A percentile compares a stretch with the other conserved stretches of the same genome.
Evolutionary conservation across 1,139 yeast species (phyloP).

Genomic region (Saccharomycopsis phalli): DNA sequence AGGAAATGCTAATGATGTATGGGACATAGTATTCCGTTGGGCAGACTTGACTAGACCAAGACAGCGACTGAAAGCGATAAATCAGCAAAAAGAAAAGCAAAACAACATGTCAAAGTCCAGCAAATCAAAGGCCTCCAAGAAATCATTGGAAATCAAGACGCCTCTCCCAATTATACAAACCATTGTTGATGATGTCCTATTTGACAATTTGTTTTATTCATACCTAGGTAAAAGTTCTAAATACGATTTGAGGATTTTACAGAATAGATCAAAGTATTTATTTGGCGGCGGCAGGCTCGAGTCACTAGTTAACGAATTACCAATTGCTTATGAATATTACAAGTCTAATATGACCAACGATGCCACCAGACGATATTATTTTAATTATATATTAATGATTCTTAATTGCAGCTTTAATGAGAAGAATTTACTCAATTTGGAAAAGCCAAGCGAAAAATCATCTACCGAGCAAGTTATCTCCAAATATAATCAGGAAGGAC

Average conservation of each 20-base stretch:
- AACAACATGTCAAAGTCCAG: no score
- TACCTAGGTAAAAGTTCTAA: constrained; percentile 4
- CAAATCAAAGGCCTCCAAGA: no score
- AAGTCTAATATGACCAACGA: background rate
- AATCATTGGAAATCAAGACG: no score
- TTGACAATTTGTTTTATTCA: constrained; percentile 15
- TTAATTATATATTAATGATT: constrained; percentile 8
- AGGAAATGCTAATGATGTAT: background rate
- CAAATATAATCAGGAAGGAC: constrained; percentile 6
- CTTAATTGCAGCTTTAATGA: constrained; percentile 8
- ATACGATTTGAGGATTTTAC: background rate
- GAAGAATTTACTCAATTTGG: background rate
- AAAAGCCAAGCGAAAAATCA: no score
- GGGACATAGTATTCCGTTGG: constrained; percentile 16
- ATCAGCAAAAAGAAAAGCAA: no score
- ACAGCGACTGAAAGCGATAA: no score
- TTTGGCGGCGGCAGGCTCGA: constrained; percentile 5
- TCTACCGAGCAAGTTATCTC: no score
- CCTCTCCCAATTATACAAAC: no score
- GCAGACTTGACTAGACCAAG: constrained; percentile 12
- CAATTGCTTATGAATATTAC: constrained; percentile 13
- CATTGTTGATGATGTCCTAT: no score
- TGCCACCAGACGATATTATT: background rate
- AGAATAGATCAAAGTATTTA: background rate
- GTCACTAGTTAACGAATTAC: constrained; percentile 12